Evolutionary conservation across 2,329 filamentous ascomycete genomes (phyloP).

Genomic region (Ophioceras dolichostomum): DNA sequence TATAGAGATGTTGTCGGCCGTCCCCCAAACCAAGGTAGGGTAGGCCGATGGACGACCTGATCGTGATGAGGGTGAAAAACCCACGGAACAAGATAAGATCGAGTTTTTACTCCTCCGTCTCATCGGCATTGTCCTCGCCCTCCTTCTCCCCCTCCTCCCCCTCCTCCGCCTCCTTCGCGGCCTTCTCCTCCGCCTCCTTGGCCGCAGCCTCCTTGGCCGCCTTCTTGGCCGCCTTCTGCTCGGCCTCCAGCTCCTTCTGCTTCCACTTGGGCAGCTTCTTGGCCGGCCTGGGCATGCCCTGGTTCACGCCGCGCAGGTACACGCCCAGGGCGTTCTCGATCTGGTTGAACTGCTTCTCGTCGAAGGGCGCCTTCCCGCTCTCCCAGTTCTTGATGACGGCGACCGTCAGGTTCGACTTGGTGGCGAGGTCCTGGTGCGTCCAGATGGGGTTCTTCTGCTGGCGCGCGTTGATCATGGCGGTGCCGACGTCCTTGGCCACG

Average conservation of each 20-base stretch:
- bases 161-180: too few species aligned
- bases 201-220: too few species aligned
- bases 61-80: too few species aligned
- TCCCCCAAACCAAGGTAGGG: too few species aligned
- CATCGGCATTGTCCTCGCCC: too few species aligned
- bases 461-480: conserved; percentile 70
- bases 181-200: too few species aligned
- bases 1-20: too few species aligned
- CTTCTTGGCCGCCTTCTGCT: conserved; percentile 55
- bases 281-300: conserved; percentile 20
- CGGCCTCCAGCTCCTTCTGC: neutral
- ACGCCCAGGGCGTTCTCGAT: conserved; percentile 83
- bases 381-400: conserved; percentile 72
- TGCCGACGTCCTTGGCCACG: conserved; percentile 70
- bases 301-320: conserved; percentile 74
- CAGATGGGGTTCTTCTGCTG: conserved; percentile 82
- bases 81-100: too few species aligned
- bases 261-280: neutral
- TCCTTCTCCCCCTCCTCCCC: too few species aligned
- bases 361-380: conserved; percentile 62
- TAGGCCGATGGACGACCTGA: too few species aligned
- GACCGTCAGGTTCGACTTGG: conserved; percentile 79
- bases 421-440: conserved; percentile 82
- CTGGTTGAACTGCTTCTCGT: conserved; percentile 66
- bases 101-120: too few species aligned